Evolutionary conservation across 2,329 filamentous ascomycete species (phyloP), one percentile per base, ranked within the genome.

Genomic region (Fusarium setosum): DNA sequence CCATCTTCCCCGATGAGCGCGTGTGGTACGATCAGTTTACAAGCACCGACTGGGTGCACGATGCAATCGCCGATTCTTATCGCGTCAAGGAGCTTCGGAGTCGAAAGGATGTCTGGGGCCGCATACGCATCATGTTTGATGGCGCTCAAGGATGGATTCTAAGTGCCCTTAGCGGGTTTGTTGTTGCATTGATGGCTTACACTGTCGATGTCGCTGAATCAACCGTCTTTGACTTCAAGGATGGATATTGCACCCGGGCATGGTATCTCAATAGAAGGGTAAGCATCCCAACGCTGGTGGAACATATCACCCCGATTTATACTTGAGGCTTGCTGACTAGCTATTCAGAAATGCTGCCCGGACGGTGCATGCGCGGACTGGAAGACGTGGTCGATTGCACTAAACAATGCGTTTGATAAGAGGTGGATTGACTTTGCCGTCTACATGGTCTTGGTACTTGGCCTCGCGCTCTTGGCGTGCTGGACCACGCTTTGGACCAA

Each of bases 1-100:
- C 88, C 5, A 79, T 91, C 10, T 90, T 88, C 70, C 82, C 90
- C 49, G 92, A 97, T 73, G 94, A 98, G 69, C 90, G 96, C 61
- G 92, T 96, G 10, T 98, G 96, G 96, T 98, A 98, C 79, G 96
- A 99, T 81, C 96, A 99, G 79, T 97, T 97, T 74, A 97, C 94
- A 6, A 97, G 93, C 7, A 97, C 93, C 55, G 95, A 99, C 77
- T 99, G 96, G 96, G 94, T 99, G 1, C 95, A 97, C 75, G 96
- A 99, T 78, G 94, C 92, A 76, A 97, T 99, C 69, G 93, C 94
- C 72, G 96, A 98, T 79, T 93, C 94, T 10, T 93, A 94, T 72
- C 92, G 96, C 23, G 89, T 96, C 48, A 96, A 96, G 76, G 90
- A 90, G 52, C 84, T 99, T 35, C 88, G 93, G 48, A 90, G 86